A percentile compares a stretch with the other conserved stretches of the same genome.
These are phyloP conservation scores for Cyclotella atomus DNA, from an alignment of 108 stramenopile genomes.

Conservation along the genomic window DNA sequence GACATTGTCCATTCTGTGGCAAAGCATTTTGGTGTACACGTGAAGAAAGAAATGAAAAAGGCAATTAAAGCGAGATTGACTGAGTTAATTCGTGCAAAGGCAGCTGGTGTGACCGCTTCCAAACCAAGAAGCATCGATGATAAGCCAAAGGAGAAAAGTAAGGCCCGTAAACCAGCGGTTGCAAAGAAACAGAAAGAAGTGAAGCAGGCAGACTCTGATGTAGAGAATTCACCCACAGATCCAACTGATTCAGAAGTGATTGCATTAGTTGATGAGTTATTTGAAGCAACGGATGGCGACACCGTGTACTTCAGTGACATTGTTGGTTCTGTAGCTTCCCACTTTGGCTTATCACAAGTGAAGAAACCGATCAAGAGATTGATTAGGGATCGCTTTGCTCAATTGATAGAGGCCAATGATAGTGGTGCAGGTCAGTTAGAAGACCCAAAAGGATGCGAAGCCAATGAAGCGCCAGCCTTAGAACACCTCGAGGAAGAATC, in stretches of 20 bases:
- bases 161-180: neutral
- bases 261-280: neutral
- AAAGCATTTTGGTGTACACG: constrained; percentile 26
- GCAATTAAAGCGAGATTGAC: constrained; percentile 43
- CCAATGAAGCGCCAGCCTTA: no score
- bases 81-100: constrained; percentile 37
- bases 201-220: neutral
- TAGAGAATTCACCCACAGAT: neutral
- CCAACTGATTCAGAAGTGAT: neutral
- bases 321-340: neutral
- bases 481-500: no score
- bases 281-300: neutral
- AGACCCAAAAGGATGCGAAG: no score
- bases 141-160: neutral
- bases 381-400: neutral
- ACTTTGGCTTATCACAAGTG: constrained; percentile 1
- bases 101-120: neutral
- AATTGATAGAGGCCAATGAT: neutral
- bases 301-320: constrained; percentile 4
- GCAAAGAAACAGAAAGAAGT: neutral
- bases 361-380: neutral
- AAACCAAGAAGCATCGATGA: neutral
- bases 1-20: constrained; percentile 35
- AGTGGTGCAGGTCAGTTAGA: neutral
- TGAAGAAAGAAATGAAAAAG: constrained; percentile 41